Evolutionary conservation across 495 filamentous ascomycete species (phyloP).

Genomic region (Aspergillus indologenus): DNA sequence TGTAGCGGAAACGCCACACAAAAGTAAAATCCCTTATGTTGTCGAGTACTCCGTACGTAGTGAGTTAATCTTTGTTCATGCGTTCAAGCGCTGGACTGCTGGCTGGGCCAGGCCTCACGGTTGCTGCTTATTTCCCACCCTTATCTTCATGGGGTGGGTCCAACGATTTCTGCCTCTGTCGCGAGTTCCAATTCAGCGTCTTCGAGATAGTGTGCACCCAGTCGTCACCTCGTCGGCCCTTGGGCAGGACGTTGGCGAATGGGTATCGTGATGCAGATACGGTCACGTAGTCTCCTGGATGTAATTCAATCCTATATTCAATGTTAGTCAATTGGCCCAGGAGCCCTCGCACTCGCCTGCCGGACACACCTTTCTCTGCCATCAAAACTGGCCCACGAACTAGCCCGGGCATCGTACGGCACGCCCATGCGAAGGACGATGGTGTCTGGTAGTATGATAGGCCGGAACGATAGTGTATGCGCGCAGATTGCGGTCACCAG

Average conservation of each 20-base stretch:
- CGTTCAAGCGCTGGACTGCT: neutral
- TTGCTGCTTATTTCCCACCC: neutral
- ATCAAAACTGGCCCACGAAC: constrained; percentile 96
- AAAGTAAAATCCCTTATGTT: neutral
- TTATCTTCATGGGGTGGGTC: neutral
- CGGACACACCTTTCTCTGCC: constrained; percentile 68
- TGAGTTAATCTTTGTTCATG: too few species aligned
- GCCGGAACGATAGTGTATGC: constrained; percentile 92
- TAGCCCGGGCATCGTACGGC: constrained; percentile 84
- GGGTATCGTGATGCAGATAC: constrained; percentile 90
- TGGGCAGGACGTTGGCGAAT: constrained; percentile 82
- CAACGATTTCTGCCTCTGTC: constrained; percentile 67
- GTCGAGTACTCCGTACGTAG: too few species aligned
- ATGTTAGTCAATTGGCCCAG: constrained; percentile 10
- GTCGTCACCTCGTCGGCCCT: constrained; percentile 72
- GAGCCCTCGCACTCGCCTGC: neutral
- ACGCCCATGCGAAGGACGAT: constrained; percentile 90
- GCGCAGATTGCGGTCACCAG: constrained; percentile 94
- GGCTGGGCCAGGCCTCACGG: neutral
- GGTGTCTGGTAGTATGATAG: constrained; percentile 92
- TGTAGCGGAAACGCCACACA: neutral
- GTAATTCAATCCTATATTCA: constrained; percentile 63
- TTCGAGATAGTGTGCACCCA: constrained; percentile 91
- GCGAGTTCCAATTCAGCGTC: constrained; percentile 91
- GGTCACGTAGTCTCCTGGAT: constrained; percentile 91